phyloP scores from a whole-genome alignment of 1,284 basidiomycete species.

The Moesziomyces globuligerus region DNA sequence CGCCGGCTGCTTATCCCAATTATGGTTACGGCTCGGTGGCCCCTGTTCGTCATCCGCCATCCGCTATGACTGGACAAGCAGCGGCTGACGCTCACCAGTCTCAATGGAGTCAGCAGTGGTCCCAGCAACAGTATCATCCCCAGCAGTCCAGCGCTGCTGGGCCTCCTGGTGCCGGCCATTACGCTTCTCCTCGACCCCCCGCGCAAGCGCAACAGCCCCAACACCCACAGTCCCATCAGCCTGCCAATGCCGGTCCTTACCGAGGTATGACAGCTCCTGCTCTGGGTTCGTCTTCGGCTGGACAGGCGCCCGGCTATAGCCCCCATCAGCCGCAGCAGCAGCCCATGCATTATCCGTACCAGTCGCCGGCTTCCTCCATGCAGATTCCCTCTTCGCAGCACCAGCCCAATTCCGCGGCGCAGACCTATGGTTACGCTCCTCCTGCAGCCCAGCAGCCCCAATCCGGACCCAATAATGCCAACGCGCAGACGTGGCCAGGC shows the following conservation, averaged over 20 bases:
- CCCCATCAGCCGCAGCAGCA: slow-evolving; percentile 27
- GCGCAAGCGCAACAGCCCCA: slow-evolving; percentile 4
- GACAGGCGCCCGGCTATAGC: slow-evolving; percentile 20
- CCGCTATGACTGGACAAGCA: slow-evolving; percentile 8
- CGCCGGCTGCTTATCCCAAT: slow-evolving; percentile 43
- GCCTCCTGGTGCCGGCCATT: slow-evolving; percentile 12
- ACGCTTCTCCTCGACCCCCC: slow-evolving; percentile 18
- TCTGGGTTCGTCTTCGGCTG: slow-evolving; percentile 2
- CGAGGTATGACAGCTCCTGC: slow-evolving; percentile 2
- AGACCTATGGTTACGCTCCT: slow-evolving; percentile 17
- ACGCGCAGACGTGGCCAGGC: slow-evolving; percentile 23
- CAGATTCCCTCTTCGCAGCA: slow-evolving; percentile 28
- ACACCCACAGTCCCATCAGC: slow-evolving; percentile 7
- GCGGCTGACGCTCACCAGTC: slow-evolving; percentile 30
- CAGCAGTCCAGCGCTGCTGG: slow-evolving; percentile 30
- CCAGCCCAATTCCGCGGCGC: slow-evolving; percentile 22
- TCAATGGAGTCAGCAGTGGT: slow-evolving; percentile 57
- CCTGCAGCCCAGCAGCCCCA: slow-evolving; percentile 18
- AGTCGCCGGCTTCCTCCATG: slow-evolving; percentile 16
- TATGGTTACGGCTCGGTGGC: slow-evolving; percentile 53
- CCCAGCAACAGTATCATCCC: slow-evolving; percentile 35
- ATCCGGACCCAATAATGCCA: slow-evolving; percentile 1
- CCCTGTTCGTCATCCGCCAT: slow-evolving; percentile 12
- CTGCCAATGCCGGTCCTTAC: slow-evolving; percentile 14
- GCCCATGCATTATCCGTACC: slow-evolving; percentile 21